These are phyloP conservation scores for Aspergillus fischeri DNA, from an alignment of 2,329 filamentous ascomycete genomes.

Conservation along the genomic window DNA sequence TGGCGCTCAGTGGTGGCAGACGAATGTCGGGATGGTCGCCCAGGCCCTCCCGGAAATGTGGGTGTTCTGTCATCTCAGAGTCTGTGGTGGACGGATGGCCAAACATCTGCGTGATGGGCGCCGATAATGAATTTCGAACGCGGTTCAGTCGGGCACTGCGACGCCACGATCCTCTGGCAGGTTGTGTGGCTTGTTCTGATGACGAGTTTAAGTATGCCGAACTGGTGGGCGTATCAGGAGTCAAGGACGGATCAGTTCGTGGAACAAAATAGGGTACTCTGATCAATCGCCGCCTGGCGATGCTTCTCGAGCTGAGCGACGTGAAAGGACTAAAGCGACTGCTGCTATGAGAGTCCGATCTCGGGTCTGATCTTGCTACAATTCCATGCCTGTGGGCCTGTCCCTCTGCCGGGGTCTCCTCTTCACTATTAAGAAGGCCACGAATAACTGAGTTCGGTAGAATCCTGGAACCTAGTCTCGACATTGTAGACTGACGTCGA, in stretches of 20 bases:
- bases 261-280: constrained; percentile 39
- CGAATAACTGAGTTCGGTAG: constrained; percentile 45
- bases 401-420: constrained; percentile 44
- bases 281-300: constrained; percentile 37
- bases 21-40: constrained; percentile 31
- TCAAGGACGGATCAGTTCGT: constrained; percentile 29
- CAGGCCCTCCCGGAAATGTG: constrained; percentile 26
- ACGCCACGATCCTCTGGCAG: constrained; percentile 35
- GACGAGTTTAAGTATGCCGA: constrained; percentile 24
- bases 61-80: constrained; percentile 23
- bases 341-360: constrained; percentile 32
- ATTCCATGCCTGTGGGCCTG: constrained; percentile 42
- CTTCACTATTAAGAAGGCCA: constrained; percentile 42
- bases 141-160: constrained; percentile 39
- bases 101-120: constrained; percentile 43
- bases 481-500: constrained; percentile 46
- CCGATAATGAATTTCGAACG: constrained; percentile 42
- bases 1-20: constrained; percentile 33
- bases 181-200: constrained; percentile 23
- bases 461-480: constrained; percentile 45
- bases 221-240: constrained; percentile 25
- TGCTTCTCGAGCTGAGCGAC: constrained; percentile 36
- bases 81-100: constrained; percentile 31
- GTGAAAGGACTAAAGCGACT: constrained; percentile 40
- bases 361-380: constrained; percentile 34